Evolutionary conservation across 2,329 filamentous ascomycete species (phyloP), one percentile per base, ranked within the genome.

Genomic region (Xylariaceae sp.): DNA sequence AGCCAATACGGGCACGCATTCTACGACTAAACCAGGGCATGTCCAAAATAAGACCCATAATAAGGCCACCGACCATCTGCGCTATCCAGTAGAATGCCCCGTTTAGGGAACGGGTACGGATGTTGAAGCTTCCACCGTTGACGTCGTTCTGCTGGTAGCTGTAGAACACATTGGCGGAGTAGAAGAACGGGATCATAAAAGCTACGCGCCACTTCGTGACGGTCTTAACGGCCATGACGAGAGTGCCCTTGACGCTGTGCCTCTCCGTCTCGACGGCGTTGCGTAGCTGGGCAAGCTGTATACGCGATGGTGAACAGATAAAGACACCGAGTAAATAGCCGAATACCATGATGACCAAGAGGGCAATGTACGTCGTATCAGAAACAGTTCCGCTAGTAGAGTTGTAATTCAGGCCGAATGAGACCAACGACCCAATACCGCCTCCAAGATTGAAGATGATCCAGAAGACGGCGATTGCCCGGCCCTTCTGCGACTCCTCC

Each of bases 121-220:
- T 58, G 47, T 58, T 58, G 34, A 58, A 58, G 2, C 53, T 58
- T 5, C 36, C 37, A n/a, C 56, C 53, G 18, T 58, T 58, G 10
- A 58, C 56, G 2, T 56, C 53, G 12, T 58, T 56, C 32, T 58
- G 56, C 50, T 56, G 56, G 40, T 58, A 58, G 47, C 56, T 58
- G 29, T 58, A 56, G 49, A 56, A 55, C 22, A 58, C 44, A 37
- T 58, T 58, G 21, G 56, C 53, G 18, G 53, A 58, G 21, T 45
- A 58, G 22, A 58, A 56, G 15, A 54, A 54, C 9, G 56, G 56
- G 5, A 56, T 47, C 56, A 58, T 58, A 19, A 50, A 41, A 15
- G 30, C 49, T 15, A 58, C 53, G 22, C 56, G 56, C 56, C 49
- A 58, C 45, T 51, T 58, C 2, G 37, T 54, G 2, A 58, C 30